Percentiles rank a stretch among this genome's conserved stretches.
These are phyloP conservation scores for Ophiognomonia clavigignenti-juglandacearum DNA, from an alignment of 2,329 filamentous ascomycete species.

Conservation along the genomic window DNA sequence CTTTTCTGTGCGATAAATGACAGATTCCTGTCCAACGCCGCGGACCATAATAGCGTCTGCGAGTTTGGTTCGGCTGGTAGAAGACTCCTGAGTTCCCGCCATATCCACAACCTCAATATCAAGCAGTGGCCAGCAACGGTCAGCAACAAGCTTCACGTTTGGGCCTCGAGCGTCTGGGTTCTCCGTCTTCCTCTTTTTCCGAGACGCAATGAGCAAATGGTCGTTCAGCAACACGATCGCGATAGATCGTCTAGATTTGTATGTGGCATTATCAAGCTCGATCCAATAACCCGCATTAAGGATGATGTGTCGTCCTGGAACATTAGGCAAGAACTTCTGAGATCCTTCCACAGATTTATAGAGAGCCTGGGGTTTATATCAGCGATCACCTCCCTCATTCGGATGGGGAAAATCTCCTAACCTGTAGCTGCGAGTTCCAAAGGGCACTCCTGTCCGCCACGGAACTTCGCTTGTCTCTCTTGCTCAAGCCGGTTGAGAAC, in stretches of 20 bases:
- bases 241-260: slow-evolving; percentile 85
- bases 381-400: background rate
- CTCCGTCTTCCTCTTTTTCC: slow-evolving; percentile 87
- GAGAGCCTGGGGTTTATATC: slow-evolving; percentile 48
- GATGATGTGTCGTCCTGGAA: slow-evolving; percentile 87
- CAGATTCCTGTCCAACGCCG: slow-evolving; percentile 79
- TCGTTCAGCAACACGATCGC: slow-evolving; percentile 93
- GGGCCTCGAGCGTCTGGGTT: slow-evolving; percentile 48
- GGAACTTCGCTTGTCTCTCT: slow-evolving; percentile 82
- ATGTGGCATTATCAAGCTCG: slow-evolving; percentile 94
- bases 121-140: slow-evolving; percentile 88
- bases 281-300: slow-evolving; percentile 93
- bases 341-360: slow-evolving; percentile 98
- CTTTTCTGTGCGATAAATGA: slow-evolving; percentile 90
- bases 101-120: slow-evolving; percentile 93
- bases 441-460: slow-evolving; percentile 66
- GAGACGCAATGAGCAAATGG: slow-evolving; percentile 83
- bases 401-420: slow-evolving; percentile 2
- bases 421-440: slow-evolving; percentile 67
- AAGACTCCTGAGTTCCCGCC: slow-evolving; percentile 59
- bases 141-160: slow-evolving; percentile 77
- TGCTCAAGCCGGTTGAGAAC: slow-evolving; percentile 53
- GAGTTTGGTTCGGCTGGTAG: slow-evolving; percentile 56
- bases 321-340: slow-evolving; percentile 90
- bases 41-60: slow-evolving; percentile 87